Base-by-base conservation (phyloP, 2,329 filamentous ascomycete genomes). In the Aureobasidium sp. region DNA sequence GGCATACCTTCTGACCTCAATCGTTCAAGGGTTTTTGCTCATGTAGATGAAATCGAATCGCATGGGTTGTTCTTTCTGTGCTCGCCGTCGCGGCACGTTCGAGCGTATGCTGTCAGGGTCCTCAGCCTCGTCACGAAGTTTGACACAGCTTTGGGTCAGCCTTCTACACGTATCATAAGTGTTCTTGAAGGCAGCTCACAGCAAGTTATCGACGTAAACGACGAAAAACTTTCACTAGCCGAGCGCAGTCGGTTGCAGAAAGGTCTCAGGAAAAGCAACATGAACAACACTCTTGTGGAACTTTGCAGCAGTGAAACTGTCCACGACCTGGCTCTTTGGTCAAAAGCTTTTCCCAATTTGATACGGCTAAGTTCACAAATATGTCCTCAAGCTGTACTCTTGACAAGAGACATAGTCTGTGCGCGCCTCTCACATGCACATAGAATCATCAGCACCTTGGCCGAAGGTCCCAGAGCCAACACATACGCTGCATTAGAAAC, bases 1-100 rank as follows among this genome's bases (percentile, higher is more conserved):
- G 57, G 57, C n/a, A 51, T 51, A 34, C 69, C 70, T 64, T 82
- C 97, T 34, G 92, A 97, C 74, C 77, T 96, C 36, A 62, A 64
- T 44, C 34, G 56, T 5, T 95, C 92, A 0, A 89, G 88, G 62
- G 87, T 96, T 3, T 90, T 92, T 80, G 91, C 91, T 0, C 90
- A 97, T 71, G 93, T 99, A 29, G 94, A 99, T 68, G 92, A 97
- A 73, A 90, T 97, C 17, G 94, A 99, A 73, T 95, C 93, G 0
- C 94, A 97, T 71, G 95, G 94, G 0, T 77, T 99, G 2, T 99
- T 99, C 79, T 99, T 99, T 72, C 79, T 99, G 7, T 99, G 94
- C 73, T 99, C 94, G 0, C 94, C 97, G 68, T 97, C 94, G 6
- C 84, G 91, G 59, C 85, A 90, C 60, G 94, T 99, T 29, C 86